Percentiles rank a stretch among this genome's conserved stretches.
Conservation (phyloP, 768 basidiomycete species). For the Neoboletus brunneissimus region DNA sequence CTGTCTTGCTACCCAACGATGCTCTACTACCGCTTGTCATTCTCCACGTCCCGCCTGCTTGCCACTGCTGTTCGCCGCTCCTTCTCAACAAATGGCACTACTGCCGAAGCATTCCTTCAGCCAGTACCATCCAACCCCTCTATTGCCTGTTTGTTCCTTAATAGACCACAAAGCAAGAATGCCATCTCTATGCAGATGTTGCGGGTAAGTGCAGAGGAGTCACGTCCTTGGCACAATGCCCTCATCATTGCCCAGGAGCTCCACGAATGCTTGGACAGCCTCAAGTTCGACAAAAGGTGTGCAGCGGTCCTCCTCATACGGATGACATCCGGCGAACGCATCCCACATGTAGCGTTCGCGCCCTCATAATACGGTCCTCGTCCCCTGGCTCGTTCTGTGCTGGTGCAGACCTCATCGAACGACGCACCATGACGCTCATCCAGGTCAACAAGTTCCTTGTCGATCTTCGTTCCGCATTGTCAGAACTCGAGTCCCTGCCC, state of each 20-base stretch:
- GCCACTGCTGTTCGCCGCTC: slow-evolving; percentile 7
- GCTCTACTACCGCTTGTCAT: neutral
- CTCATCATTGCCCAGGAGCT: slow-evolving; percentile 53
- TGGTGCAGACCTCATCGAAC: slow-evolving; percentile 85
- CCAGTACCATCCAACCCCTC: slow-evolving; percentile 55
- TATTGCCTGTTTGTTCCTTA: slow-evolving; percentile 71
- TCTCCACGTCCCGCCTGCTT: neutral
- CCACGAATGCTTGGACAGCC: slow-evolving; percentile 60
- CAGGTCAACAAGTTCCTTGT: slow-evolving; percentile 78
- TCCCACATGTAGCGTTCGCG: slow-evolving; percentile 52
- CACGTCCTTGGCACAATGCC: neutral
- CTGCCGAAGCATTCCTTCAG: slow-evolving; percentile 45
- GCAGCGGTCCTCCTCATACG: slow-evolving; percentile 5
- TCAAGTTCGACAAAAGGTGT: slow-evolving; percentile 66
- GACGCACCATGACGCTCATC: slow-evolving; percentile 72
- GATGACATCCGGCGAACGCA: neutral
- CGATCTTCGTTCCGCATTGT: slow-evolving; percentile 68
- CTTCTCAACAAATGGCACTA: slow-evolving; percentile 18
- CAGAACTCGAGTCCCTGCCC: slow-evolving; percentile 74
- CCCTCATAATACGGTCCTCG: slow-evolving; percentile 81
- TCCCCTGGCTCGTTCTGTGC: slow-evolving; percentile 82
- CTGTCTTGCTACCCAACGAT: slow-evolving; percentile 1
- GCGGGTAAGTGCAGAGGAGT: slow-evolving; percentile 41
- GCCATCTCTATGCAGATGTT: slow-evolving; percentile 78
- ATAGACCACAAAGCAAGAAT: slow-evolving; percentile 82